A percentile compares a stretch with the other conserved stretches of the same genome.
phyloP scores from a whole-genome alignment of 2,329 filamentous ascomycete genomes.

The Talaromyces sp. region DNA sequence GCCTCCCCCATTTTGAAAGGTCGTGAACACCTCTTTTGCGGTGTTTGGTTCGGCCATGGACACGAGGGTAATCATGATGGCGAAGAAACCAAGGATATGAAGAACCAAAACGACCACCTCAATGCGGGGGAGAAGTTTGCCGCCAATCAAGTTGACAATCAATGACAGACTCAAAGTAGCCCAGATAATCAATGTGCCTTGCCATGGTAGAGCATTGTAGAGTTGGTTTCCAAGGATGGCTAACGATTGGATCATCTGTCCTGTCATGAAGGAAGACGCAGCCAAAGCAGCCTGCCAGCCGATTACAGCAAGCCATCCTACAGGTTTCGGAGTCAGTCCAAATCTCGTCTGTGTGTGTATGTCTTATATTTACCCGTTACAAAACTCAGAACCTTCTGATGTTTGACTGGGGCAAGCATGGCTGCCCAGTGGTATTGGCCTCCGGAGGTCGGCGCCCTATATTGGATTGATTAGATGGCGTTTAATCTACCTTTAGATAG shows the following conservation, averaged over 20 bases:
- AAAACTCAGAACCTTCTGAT: conserved; percentile 35
- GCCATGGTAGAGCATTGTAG: conserved; percentile 41
- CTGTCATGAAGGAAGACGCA: conserved; percentile 28
- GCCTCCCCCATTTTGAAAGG: background rate
- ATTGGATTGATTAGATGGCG: background rate
- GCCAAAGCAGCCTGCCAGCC: conserved; percentile 42
- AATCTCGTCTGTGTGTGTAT: no score
- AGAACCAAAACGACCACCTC: conserved; percentile 47
- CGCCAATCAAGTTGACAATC: conserved; percentile 41
- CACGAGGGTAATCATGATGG: conserved; percentile 32
- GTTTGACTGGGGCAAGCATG: conserved; percentile 32
- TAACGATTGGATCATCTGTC: conserved; percentile 32
- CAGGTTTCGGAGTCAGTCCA: no score
- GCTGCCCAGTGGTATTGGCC: conserved; percentile 39
- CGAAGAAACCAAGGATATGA: conserved; percentile 51
- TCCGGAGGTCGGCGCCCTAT: conserved; percentile 28
- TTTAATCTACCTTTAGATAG: background rate
- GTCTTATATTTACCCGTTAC: conserved; percentile 21
- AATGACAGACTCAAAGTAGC: conserved; percentile 36
- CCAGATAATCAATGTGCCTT: conserved; percentile 46
- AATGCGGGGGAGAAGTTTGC: conserved; percentile 40
- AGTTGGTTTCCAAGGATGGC: conserved; percentile 30
- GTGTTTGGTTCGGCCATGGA: background rate
- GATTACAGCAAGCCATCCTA: conserved; percentile 37
- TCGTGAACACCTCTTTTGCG: conserved; percentile 17